Conservation (phyloP, 139 green algal species). For the Mesostigma viride region DNA sequence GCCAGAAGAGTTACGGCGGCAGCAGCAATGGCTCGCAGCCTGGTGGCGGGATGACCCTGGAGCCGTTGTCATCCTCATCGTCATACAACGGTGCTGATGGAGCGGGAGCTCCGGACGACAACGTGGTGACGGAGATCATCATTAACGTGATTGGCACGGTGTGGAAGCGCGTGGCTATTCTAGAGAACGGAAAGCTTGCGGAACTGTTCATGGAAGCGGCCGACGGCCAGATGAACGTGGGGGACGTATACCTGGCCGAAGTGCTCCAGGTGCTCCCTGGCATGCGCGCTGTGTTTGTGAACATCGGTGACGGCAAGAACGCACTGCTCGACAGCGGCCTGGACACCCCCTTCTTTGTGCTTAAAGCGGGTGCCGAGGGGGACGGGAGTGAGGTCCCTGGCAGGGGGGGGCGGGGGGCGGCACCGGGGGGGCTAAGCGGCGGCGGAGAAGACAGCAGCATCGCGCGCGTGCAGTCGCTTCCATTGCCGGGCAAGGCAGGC, state of each 20-base stretch:
- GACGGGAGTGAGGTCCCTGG: not conserved
- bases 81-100: no score
- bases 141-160: constrained; percentile 3
- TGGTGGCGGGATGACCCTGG: no score
- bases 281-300: constrained; percentile 22
- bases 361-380: not conserved
- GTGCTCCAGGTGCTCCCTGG: constrained; percentile 16
- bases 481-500: not conserved
- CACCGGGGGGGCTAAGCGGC: not conserved
- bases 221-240: not conserved
- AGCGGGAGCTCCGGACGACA: no score
- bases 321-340: constrained; percentile 18
- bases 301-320: constrained; percentile 15
- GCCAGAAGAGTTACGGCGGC: no score
- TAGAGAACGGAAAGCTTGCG: constrained; percentile 23
- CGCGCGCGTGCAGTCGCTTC: not conserved
- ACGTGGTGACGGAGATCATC: constrained; percentile 18
- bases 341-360: not conserved
- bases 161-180: constrained; percentile 15
- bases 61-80: no score
- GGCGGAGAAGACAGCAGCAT: not conserved
- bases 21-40: no score
- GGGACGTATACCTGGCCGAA: constrained; percentile 22
- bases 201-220: constrained; percentile 16
- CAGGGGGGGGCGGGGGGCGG: not conserved